Percentiles rank a stretch among this genome's conserved stretches.
These are phyloP conservation scores for Noccaea caerulescens DNA, from an alignment of 345 rosid genomes.

Conservation along the genomic window DNA sequence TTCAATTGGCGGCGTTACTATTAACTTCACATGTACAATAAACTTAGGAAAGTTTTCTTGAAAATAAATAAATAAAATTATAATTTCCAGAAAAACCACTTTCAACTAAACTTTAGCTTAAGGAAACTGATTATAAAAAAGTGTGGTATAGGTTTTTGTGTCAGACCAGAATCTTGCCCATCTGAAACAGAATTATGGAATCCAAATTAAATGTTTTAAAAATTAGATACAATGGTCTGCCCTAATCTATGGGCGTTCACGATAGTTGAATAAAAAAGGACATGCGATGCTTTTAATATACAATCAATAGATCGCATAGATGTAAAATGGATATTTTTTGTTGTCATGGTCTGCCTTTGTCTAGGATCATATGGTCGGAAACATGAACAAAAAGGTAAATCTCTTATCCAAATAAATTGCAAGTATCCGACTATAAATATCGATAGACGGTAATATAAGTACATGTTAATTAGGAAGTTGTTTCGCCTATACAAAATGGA, in stretches of 20 bases:
- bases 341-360: constrained; percentile 19
- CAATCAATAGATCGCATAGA: constrained; percentile 16
- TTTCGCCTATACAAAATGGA: constrained; percentile 31
- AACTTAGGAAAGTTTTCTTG: no score
- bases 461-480: constrained; percentile 25
- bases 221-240: constrained; percentile 2
- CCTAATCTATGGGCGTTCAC: constrained; percentile 32
- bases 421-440: background rate
- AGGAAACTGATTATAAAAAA: background rate
- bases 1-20: no score
- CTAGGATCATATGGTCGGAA: constrained; percentile 32
- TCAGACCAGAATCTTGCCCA: constrained; percentile 9
- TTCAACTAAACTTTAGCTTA: background rate
- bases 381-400: background rate
- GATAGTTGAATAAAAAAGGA: background rate
- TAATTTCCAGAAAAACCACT: background rate
- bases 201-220: background rate
- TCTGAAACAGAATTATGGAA: constrained; percentile 4
- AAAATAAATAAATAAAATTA: no score
- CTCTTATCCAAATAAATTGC: background rate
- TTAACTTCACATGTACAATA: no score
- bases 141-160: background rate
- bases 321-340: constrained; percentile 28
- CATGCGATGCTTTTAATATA: background rate
- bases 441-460: constrained; percentile 25